These are phyloP conservation scores for button mushroom (Agaricus bisporus) DNA, from an alignment of 768 basidiomycete species.

Conservation along the genomic window DNA sequence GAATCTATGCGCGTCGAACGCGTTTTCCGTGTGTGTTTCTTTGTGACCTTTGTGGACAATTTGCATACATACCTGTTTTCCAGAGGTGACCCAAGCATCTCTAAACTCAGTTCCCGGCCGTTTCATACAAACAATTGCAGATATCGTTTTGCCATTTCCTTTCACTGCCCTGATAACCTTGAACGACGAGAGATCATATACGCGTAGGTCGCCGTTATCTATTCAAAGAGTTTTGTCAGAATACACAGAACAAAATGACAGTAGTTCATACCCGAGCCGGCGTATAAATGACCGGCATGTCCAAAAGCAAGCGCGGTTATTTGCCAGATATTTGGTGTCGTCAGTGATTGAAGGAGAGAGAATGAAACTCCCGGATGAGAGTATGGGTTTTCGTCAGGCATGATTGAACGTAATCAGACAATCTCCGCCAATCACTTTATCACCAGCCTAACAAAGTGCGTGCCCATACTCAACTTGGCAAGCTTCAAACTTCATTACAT, in stretches of 20 bases:
- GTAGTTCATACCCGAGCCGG: slow-evolving; percentile 49
- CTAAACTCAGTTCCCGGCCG: slow-evolving; percentile 33
- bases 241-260: background rate
- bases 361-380: slow-evolving; percentile 3
- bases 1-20: slow-evolving; percentile 22
- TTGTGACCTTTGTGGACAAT: too few species aligned
- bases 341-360: slow-evolving; percentile 4
- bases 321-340: slow-evolving; percentile 9
- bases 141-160: slow-evolving; percentile 51
- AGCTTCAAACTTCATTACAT: too few species aligned
- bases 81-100: slow-evolving; percentile 64
- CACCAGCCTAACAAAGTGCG: too few species aligned
- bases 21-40: too few species aligned
- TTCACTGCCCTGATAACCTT: slow-evolving; percentile 61
- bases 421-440: too few species aligned
- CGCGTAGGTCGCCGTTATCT: slow-evolving; percentile 68
- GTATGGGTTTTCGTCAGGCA: background rate
- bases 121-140: slow-evolving; percentile 49
- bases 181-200: slow-evolving; percentile 54
- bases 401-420: background rate
- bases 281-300: slow-evolving; percentile 42
- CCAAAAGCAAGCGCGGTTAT: slow-evolving; percentile 51
- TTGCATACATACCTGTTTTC: slow-evolving; percentile 39
- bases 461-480: too few species aligned
- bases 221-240: background rate